phyloP scores from a whole-genome alignment of 2,329 filamentous ascomycete species.

The Fusarium citri region DNA sequence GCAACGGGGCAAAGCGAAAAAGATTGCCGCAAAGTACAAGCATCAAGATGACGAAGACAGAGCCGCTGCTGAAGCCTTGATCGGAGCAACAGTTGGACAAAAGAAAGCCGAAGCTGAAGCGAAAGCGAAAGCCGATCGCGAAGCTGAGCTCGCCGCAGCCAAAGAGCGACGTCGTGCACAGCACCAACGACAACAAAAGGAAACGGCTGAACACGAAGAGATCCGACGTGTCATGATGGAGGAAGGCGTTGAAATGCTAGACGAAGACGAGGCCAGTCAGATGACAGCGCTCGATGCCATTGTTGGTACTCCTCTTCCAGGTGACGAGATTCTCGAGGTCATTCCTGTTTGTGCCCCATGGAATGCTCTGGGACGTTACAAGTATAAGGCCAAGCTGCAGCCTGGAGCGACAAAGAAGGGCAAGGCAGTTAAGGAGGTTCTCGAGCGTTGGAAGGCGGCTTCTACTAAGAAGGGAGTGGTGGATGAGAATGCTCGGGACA shows the following conservation, averaged over 20 bases:
- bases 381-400: slow-evolving; percentile 96
- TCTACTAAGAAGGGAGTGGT: slow-evolving; percentile 68
- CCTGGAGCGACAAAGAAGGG: slow-evolving; percentile 92
- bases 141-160: slow-evolving; percentile 73
- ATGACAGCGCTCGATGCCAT: slow-evolving; percentile 74
- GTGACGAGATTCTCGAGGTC: slow-evolving; percentile 82
- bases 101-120: slow-evolving; percentile 77
- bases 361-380: slow-evolving; percentile 74
- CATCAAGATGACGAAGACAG: slow-evolving; percentile 96
- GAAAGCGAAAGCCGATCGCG: slow-evolving; percentile 75
- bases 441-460: slow-evolving; percentile 82
- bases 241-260: slow-evolving; percentile 68
- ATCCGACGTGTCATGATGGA: slow-evolving; percentile 69
- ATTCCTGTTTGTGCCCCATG: slow-evolving; percentile 75
- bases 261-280: slow-evolving; percentile 68
- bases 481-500: slow-evolving; percentile 70
- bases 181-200: slow-evolving; percentile 80
- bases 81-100: slow-evolving; percentile 78
- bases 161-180: slow-evolving; percentile 82
- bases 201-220: slow-evolving; percentile 82
- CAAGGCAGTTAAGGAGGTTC: slow-evolving; percentile 89
- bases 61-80: slow-evolving; percentile 81
- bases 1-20: slow-evolving; percentile 86
- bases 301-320: slow-evolving; percentile 79
- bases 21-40: slow-evolving; percentile 88